Percentiles rank a stretch among this genome's conserved stretches.
Evolutionary conservation across 371 early-diverging fungal species (phyloP).

Genomic region (Mortierella sp.): DNA sequence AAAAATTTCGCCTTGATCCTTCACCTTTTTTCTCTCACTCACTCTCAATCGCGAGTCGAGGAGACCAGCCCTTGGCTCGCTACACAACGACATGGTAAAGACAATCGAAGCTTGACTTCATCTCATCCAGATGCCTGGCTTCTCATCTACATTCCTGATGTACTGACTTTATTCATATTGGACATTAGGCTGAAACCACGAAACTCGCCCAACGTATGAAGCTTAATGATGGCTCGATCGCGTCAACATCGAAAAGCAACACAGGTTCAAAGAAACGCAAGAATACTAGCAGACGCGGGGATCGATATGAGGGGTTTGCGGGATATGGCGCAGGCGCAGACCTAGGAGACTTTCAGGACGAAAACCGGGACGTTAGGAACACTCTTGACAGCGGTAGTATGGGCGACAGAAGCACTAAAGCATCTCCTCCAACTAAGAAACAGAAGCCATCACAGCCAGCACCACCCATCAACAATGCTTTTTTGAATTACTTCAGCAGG

Average conservation of each 20-base stretch:
- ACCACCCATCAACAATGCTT: neutral
- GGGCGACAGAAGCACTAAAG: neutral
- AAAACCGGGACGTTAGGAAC: neutral
- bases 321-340: conserved; percentile 17
- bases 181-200: conserved; percentile 2
- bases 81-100: neutral
- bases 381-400: neutral
- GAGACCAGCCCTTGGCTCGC: conserved; percentile 2
- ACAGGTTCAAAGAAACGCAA: conserved; percentile 21
- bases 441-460: conserved; percentile 16
- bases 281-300: neutral
- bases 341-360: conserved; percentile 19
- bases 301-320: conserved; percentile 11
- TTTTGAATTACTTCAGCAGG: conserved; percentile 20
- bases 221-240: conserved; percentile 14
- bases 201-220: conserved; percentile 35
- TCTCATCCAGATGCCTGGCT: neutral
- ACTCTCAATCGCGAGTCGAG: neutral
- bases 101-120: neutral
- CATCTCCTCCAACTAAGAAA: conserved; percentile 21
- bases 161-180: neutral
- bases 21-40: neutral
- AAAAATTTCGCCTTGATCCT: neutral
- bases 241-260: neutral
- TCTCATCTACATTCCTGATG: neutral